Conservation (phyloP, 139 green algal species). For the Choricystis sp. region DNA sequence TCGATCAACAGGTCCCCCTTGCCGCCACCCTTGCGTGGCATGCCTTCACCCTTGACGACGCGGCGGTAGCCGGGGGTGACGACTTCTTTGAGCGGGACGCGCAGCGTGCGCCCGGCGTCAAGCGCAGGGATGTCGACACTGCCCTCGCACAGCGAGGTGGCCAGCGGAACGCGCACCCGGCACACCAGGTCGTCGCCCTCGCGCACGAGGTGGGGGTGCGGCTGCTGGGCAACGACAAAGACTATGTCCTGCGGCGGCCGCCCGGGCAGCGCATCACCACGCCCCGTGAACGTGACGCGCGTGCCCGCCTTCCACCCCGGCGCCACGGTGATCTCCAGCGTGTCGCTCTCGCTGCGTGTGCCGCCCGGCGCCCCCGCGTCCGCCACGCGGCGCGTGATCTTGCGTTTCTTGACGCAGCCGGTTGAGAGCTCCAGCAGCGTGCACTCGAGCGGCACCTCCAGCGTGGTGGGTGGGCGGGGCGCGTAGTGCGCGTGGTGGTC, state of each 20-base stretch:
- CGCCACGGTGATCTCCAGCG: slow-evolving; percentile 73
- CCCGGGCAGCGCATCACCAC: slow-evolving; percentile 64
- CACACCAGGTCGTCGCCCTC: slow-evolving; percentile 68
- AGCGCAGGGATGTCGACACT: slow-evolving; percentile 32
- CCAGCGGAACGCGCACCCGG: slow-evolving; percentile 11
- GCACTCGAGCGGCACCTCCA: slow-evolving; percentile 18
- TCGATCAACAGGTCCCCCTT: slow-evolving; percentile 50
- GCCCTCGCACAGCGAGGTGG: slow-evolving; percentile 12
- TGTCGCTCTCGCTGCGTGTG: slow-evolving; percentile 42
- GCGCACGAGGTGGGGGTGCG: slow-evolving; percentile 53
- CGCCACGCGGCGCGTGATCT: slow-evolving; percentile 23
- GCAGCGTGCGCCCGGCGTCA: slow-evolving; percentile 33
- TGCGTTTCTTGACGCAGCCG: slow-evolving; percentile 39
- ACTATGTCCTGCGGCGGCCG: slow-evolving; percentile 60
- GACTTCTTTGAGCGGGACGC: slow-evolving; percentile 23
- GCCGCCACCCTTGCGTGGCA: slow-evolving; percentile 44
- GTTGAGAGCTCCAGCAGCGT: slow-evolving; percentile 36
- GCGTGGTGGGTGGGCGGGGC: too few relatives aligned
- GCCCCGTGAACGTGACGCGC: slow-evolving; percentile 74
- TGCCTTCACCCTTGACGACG: slow-evolving; percentile 35
- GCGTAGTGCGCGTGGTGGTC: too few relatives aligned
- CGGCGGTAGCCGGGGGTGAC: slow-evolving; percentile 13
- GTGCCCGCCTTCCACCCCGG: slow-evolving; percentile 88
- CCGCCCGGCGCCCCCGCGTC: slow-evolving; percentile 15
- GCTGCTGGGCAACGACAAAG: slow-evolving; percentile 73